These are phyloP conservation scores for Paecilomyces variotii DNA, from an alignment of 2,329 filamentous ascomycete genomes.

Conservation along the genomic window DNA sequence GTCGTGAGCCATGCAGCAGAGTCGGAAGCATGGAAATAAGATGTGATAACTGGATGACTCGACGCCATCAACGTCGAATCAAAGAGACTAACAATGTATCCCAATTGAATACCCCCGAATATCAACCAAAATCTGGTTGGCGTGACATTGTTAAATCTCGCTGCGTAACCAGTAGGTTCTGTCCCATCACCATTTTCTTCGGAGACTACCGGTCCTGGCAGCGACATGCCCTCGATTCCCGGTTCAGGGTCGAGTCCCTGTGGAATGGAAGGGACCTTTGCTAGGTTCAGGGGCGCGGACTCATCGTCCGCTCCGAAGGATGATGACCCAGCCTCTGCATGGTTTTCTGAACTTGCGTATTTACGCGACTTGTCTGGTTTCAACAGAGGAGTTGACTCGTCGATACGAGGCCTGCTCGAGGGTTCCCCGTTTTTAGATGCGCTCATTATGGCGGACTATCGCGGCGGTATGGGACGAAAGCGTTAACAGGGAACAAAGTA, in stretches of 20 bases:
- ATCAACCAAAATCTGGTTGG: conserved; percentile 53
- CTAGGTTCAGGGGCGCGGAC: conserved; percentile 8
- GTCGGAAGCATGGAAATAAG: conserved; percentile 69
- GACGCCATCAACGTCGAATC: conserved; percentile 77
- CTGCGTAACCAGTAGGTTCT: conserved; percentile 15
- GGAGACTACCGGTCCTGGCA: neutral
- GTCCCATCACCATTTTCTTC: neutral
- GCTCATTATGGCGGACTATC: neutral
- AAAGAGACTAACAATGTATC: conserved; percentile 54
- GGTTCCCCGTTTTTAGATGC: neutral
- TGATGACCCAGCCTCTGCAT: neutral
- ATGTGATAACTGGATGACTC: conserved; percentile 72
- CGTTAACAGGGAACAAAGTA: neutral
- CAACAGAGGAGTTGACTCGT: conserved; percentile 14
- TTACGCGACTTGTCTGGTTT: neutral
- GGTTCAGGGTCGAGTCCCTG: conserved; percentile 19
- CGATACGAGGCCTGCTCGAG: neutral
- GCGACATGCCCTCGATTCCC: conserved; percentile 15
- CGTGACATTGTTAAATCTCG: conserved; percentile 30
- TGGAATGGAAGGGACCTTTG: conserved; percentile 19
- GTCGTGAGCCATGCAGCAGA: conserved; percentile 77
- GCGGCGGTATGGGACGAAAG: neutral
- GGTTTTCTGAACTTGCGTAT: conserved; percentile 2
- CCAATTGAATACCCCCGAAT: conserved; percentile 51
- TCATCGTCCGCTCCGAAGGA: neutral